Evolutionary conservation across 768 basidiomycete species (phyloP), one percentile per base, ranked within the genome.

Genomic region (Sistotremastrum niveocremeum): DNA sequence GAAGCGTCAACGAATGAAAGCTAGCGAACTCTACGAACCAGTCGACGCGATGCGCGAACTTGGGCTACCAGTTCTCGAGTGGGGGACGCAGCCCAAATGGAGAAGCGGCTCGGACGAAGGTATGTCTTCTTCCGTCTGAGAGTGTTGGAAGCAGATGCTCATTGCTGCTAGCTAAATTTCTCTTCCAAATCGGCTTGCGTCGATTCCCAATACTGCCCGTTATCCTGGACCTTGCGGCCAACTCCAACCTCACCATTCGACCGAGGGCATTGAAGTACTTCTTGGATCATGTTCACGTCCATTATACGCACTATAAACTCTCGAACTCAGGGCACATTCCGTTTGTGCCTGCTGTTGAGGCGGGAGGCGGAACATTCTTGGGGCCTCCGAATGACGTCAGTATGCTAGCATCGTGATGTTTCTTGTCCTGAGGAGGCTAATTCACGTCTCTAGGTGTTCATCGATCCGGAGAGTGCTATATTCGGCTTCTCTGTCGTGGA

Each of bases 11-110:
- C 74, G 68, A 54, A 20, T 20, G 20, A 77, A 69, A 37, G 85
- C 89, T 0, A 65, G 70, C 34, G 77, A 87, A 46, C 68, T 99
- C 4, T 97, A 93, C 54, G 94, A 97, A 56, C 94, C 95, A 1
- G 51, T 70, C 1, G 79, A 81, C 34, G 66, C 71, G 3, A 77
- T 91, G 46, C 73, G 87, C 9, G 68, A 74, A 42, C 65, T 98
- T 5, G 74, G 75, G 6, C 63, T 98, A 28, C 89, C 93, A 3
- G 58, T 95, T 3, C 69, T 98, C 38, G 88, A 90, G 53, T 99
- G 94, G 94, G 82, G 84, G 1, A 67, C 66, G 30, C 68, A 78
- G 48, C 64, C 65, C 1, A 90, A 83, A 59, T 99, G 94, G 94
- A 73, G 74, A 48, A 62, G 69, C 4, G 74, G 72, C 7, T 89